Conservation (phyloP, 2,329 filamentous ascomycete species). For the Atkinsonella hypoxylon region DNA sequence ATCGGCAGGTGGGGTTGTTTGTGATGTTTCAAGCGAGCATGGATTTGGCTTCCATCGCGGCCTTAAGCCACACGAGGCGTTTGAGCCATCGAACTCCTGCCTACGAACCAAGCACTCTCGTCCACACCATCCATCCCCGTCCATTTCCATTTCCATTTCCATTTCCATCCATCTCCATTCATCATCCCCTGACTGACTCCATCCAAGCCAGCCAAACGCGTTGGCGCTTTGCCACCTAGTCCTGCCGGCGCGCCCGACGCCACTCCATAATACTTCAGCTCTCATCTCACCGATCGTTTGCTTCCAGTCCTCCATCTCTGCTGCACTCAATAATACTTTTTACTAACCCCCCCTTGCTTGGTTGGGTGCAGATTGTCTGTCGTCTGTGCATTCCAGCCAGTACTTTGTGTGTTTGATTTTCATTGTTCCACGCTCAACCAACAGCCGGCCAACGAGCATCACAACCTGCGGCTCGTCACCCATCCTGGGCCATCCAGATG, state of each 20-base stretch:
- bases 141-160: background rate
- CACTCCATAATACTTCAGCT: background rate
- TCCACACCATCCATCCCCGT: background rate
- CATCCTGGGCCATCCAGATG: no score
- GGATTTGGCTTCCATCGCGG: background rate
- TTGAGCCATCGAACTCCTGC: conserved; percentile 1
- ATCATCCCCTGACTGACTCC: background rate
- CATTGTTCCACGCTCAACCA: background rate
- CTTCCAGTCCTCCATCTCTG: background rate
- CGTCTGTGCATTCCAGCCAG: conserved; percentile 1
- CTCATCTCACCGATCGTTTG: background rate
- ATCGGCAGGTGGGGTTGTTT: no score
- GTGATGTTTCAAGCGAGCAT: no score
- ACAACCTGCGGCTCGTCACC: background rate
- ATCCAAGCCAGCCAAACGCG: background rate
- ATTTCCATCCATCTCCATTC: no score
- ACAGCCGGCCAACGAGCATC: background rate
- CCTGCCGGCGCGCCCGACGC: background rate
- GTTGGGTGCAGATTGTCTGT: background rate
- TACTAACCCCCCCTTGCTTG: background rate
- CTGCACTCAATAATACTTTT: background rate
- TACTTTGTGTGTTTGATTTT: background rate
- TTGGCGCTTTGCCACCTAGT: background rate
- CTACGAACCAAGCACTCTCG: background rate
- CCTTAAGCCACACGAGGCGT: background rate